Percentiles rank a stretch among this genome's conserved stretches.
These are phyloP conservation scores for Sabuloglossum arenarium DNA, from an alignment of 495 filamentous ascomycete species.

Conservation along the genomic window DNA sequence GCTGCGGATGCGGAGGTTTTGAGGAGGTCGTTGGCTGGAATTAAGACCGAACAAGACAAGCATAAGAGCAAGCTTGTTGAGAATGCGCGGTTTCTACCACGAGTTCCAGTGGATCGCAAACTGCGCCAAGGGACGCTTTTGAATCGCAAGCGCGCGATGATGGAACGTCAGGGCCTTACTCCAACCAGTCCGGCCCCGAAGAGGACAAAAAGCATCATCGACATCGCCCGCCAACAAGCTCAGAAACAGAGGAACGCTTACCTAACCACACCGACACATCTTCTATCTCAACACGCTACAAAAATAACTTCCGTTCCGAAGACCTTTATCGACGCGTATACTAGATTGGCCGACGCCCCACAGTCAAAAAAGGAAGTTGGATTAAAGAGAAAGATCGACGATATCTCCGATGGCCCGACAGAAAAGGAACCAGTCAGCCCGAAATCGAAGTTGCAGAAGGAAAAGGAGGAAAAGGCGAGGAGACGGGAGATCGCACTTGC, in stretches of 20 bases:
- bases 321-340: not conserved
- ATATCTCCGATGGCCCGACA: not conserved
- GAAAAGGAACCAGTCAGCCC: not conserved
- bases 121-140: not conserved
- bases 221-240: not conserved
- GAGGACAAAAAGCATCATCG: not conserved
- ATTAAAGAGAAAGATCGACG: not conserved
- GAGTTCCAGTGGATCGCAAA: not conserved
- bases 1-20: constrained; percentile 25
- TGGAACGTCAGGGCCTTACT: not conserved
- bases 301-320: not conserved
- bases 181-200: not conserved
- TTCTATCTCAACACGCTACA: not conserved
- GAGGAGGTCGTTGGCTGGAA: constrained; percentile 26
- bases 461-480: not conserved
- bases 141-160: not conserved
- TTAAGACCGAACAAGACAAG: constrained; percentile 26
- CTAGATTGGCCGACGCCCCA: not conserved
- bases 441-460: not conserved
- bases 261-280: not conserved
- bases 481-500: not conserved
- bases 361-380: not conserved
- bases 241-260: not conserved
- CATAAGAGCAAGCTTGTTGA: constrained; percentile 21
- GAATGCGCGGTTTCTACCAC: not conserved